Evolutionary conservation across 345 rosid species (phyloP).

Genomic region (Clarkia xantiana): DNA sequence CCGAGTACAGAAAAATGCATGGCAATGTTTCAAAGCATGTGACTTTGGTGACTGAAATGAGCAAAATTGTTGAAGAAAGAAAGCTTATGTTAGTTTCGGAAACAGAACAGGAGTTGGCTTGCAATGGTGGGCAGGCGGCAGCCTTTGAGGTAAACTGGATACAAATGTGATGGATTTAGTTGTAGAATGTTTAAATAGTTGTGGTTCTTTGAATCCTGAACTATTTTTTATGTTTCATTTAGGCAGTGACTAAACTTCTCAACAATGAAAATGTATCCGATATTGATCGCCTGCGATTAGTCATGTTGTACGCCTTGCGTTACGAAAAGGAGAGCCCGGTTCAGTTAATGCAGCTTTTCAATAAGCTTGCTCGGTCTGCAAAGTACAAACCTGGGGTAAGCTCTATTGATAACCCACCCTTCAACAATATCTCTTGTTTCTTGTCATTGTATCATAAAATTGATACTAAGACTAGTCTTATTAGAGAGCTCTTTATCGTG

Average conservation of each 20-base stretch:
- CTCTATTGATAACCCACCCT: background rate
- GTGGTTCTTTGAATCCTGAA: conserved; percentile 5
- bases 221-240: conserved; percentile 19
- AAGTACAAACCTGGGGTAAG: conserved; percentile 95
- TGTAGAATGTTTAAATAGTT: background rate
- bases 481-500: too few species aligned
- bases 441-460: background rate
- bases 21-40: conserved; percentile 98
- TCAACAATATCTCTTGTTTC: background rate
- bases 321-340: conserved; percentile 97
- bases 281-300: conserved; percentile 70
- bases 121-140: conserved; percentile 95
- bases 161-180: background rate
- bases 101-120: conserved; percentile 94
- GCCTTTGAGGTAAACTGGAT: conserved; percentile 72
- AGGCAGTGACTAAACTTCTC: conserved; percentile 87
- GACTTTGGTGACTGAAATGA: conserved; percentile 91
- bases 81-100: conserved; percentile 89
- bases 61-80: conserved; percentile 84
- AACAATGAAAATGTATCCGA: conserved; percentile 77
- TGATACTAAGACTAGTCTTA: background rate
- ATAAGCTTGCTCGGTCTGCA: conserved; percentile 77
- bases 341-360: conserved; percentile 93
- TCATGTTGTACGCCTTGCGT: conserved; percentile 87
- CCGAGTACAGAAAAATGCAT: conserved; percentile 92